Evolutionary conservation across 2,329 filamentous ascomycete species (phyloP).

Genomic region (Clarireedia paspali): DNA sequence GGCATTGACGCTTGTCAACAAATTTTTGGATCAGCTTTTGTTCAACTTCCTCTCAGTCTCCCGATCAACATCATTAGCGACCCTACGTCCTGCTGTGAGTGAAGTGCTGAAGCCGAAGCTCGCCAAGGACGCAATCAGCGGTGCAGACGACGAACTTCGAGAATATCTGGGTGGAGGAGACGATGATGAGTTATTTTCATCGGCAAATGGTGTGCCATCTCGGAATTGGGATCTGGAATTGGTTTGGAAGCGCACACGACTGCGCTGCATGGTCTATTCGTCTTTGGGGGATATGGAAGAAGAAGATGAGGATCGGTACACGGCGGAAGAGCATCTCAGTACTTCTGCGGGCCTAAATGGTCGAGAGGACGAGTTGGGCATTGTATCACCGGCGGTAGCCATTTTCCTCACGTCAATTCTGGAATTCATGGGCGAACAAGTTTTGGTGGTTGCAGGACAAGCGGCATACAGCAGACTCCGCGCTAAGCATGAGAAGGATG

Average conservation of each 20-base stretch:
- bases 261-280: slow-evolving; percentile 98
- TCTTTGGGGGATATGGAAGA: slow-evolving; percentile 95
- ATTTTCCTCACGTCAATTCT: slow-evolving; percentile 95
- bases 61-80: slow-evolving; percentile 66
- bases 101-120: slow-evolving; percentile 87
- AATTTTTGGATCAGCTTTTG: slow-evolving; percentile 86
- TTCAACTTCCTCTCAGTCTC: slow-evolving; percentile 82
- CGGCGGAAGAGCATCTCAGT: slow-evolving; percentile 68
- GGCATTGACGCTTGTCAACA: slow-evolving; percentile 75
- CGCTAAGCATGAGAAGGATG: slow-evolving; percentile 49
- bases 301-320: slow-evolving; percentile 87
- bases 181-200: slow-evolving; percentile 59
- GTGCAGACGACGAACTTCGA: slow-evolving; percentile 77
- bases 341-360: slow-evolving; percentile 49
- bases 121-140: slow-evolving; percentile 73
- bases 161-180: slow-evolving; percentile 79
- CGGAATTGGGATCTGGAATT: slow-evolving; percentile 82
- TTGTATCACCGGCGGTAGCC: slow-evolving; percentile 82
- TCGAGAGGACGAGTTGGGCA: slow-evolving; percentile 40
- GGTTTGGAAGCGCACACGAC: slow-evolving; percentile 85
- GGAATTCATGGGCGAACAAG: slow-evolving; percentile 89
- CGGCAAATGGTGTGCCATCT: slow-evolving; percentile 42
- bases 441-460: slow-evolving; percentile 78
- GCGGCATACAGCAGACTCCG: slow-evolving; percentile 67
- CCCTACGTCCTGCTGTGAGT: slow-evolving; percentile 72